Base-by-base conservation (phyloP, 1,139 yeast genomes). In the Kurtzmaniella quercitrusa region DNA sequence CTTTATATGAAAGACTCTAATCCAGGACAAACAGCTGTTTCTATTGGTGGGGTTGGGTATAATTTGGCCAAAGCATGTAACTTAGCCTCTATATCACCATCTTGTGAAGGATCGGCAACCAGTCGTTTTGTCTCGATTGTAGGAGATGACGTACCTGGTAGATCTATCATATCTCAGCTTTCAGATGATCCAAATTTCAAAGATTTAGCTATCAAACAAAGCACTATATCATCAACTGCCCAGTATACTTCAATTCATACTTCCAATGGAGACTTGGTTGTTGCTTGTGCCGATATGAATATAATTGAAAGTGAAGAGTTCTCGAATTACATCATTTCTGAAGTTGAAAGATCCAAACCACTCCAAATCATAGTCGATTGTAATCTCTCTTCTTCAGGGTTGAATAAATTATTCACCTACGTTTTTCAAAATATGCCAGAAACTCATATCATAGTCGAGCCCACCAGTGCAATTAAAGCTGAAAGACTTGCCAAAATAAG, bases 271-370 rank as follows among this genome's bases (percentile, higher is more conserved):
- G 82, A 76, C 3, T 65, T 88, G 40, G 57, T 85, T 6, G 68
- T 86, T 15, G 95, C 96, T 0, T 82, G 89, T 57, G 93, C 96
- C 3, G 96, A 87, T 55, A 88, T 89, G 96, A 68, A 68, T 11
- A 78, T 84, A 11, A 67, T 84, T 15, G 88, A 85, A 50, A 46
- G 51, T 14, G 66, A 72, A 21, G 51, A 80, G 44, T 67, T 77
- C 21, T 45, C 62, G 0, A 59, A 59, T 0, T 74, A 74, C 47
- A 68, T 84, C 2, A 48, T 56, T 3, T 39, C 59, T 0, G 65
- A 66, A 50, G 52, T 80, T 2, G 45, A 45, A 1, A 36, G 53
- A 14, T 52, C 63, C 3, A 42, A 55, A 1, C 82, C 87, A 0
- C 50, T 59, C 7, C 60, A 68, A 36, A 71, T 86, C 3, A 69